A percentile compares a stretch with the other conserved stretches of the same genome.
Conservation (phyloP, 2,329 filamentous ascomycete genomes). For the Capronia epimyces region DNA sequence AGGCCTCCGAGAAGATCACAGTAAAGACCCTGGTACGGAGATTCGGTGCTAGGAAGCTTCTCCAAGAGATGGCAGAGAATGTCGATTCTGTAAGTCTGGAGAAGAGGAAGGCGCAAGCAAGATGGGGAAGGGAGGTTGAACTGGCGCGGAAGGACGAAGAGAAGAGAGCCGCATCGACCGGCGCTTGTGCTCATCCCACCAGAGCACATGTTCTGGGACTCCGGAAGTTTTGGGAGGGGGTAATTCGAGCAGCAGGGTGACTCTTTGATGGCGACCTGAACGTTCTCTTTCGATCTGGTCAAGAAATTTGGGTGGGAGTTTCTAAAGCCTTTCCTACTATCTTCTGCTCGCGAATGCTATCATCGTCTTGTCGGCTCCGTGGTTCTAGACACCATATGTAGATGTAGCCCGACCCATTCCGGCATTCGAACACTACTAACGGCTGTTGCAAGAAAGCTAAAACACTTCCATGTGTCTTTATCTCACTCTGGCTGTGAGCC, state of each 20-base stretch:
- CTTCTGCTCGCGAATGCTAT: background rate
- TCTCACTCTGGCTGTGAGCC: no score
- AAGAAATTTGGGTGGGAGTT: background rate
- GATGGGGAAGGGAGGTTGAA: slow-evolving; percentile 25
- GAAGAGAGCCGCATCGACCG: slow-evolving; percentile 14
- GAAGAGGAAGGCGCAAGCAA: slow-evolving; percentile 22
- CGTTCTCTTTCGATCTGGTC: background rate
- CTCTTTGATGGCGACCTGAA: background rate
- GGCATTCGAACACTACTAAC: no score
- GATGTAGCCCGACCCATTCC: no score
- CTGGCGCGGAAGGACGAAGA: slow-evolving; percentile 22
- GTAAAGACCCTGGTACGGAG: slow-evolving; percentile 26
- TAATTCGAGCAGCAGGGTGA: slow-evolving; percentile 38
- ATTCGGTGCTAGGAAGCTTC: slow-evolving; percentile 22
- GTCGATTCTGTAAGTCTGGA: slow-evolving; percentile 17
- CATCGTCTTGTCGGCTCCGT: no score
- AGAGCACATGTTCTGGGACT: slow-evolving; percentile 53
- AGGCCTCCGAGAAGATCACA: slow-evolving; percentile 32
- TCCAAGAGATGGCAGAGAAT: slow-evolving; percentile 17
- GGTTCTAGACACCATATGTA: no score
- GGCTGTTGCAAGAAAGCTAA: no score
- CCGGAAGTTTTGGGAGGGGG: slow-evolving; percentile 61
- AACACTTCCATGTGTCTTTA: no score
- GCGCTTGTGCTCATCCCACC: slow-evolving; percentile 30
- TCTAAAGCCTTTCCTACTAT: background rate